Conservation (phyloP, 192 early-diverging fungal species). For the Spizellomyces punctatus region DNA sequence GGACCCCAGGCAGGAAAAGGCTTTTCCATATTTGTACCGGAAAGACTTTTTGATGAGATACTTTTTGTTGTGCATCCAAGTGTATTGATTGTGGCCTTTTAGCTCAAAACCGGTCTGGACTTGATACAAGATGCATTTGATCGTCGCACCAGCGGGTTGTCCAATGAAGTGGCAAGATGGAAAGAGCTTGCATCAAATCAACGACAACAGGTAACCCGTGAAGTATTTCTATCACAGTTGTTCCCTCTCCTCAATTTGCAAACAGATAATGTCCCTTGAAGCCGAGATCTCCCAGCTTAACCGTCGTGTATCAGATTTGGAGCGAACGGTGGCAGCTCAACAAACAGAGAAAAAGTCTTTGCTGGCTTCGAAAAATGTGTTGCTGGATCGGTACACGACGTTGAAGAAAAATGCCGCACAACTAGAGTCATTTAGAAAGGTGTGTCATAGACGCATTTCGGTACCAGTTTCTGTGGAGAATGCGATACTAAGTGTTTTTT, state of each 20-base stretch:
- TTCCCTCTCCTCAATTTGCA: background rate
- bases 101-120: slow-evolving; percentile 35
- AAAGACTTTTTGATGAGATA: background rate
- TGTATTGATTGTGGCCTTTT: background rate
- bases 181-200: slow-evolving; percentile 26
- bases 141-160: slow-evolving; percentile 16
- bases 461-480: background rate
- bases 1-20: no score
- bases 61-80: background rate
- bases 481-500: no score
- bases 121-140: slow-evolving; percentile 42
- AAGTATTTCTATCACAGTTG: background rate
- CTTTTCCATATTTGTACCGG: no score
- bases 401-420: slow-evolving; percentile 43
- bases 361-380: slow-evolving; percentile 16
- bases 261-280: slow-evolving; percentile 37
- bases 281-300: slow-evolving; percentile 15
- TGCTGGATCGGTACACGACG: slow-evolving; percentile 38
- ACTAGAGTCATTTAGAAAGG: slow-evolving; percentile 49
- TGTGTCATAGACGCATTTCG: slow-evolving; percentile 4
- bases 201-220: slow-evolving; percentile 14
- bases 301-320: slow-evolving; percentile 27
- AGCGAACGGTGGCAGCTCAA: slow-evolving; percentile 26
- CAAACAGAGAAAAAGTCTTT: slow-evolving; percentile 34
- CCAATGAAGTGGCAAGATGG: slow-evolving; percentile 30